Percentiles rank a stretch among this genome's conserved stretches.
Conservation (phyloP, 345 rosid genomes). For the Pistacia atlantica region DNA sequence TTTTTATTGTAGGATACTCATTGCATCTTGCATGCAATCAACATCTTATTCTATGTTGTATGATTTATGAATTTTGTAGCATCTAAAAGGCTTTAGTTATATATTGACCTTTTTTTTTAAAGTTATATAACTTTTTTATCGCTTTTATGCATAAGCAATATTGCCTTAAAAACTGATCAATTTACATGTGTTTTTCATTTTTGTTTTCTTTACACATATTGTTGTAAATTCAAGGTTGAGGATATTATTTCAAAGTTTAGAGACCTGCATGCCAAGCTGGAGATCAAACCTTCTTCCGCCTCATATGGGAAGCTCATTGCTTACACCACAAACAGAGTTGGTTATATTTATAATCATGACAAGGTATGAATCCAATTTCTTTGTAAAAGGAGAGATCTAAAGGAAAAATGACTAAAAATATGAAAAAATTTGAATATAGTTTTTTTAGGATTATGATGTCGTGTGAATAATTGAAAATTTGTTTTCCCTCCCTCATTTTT, state of each 20-base stretch:
- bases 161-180: neutral
- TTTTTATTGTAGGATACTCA: neutral
- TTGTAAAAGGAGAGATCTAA: constrained; percentile 3
- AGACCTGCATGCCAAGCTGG: constrained; percentile 57
- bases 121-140: neutral
- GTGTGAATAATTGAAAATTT: neutral
- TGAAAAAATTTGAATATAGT: neutral
- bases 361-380: constrained; percentile 50
- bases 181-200: neutral
- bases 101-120: neutral
- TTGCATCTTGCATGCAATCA: neutral
- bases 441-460: neutral
- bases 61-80: neutral
- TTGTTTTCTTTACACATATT: constrained; percentile 10
- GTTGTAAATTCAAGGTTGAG: constrained; percentile 52
- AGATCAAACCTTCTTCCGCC: constrained; percentile 55
- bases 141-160: neutral
- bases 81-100: neutral
- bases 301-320: constrained; percentile 64
- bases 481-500: neutral
- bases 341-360: no score
- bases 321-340: no score
- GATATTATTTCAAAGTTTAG: constrained; percentile 59
- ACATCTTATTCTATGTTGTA: neutral
- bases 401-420: neutral